A percentile compares a stretch with the other conserved stretches of the same genome.
These are phyloP conservation scores for Rhizopus microsporus DNA, from an alignment of 371 early-diverging fungal genomes.

Conservation along the genomic window DNA sequence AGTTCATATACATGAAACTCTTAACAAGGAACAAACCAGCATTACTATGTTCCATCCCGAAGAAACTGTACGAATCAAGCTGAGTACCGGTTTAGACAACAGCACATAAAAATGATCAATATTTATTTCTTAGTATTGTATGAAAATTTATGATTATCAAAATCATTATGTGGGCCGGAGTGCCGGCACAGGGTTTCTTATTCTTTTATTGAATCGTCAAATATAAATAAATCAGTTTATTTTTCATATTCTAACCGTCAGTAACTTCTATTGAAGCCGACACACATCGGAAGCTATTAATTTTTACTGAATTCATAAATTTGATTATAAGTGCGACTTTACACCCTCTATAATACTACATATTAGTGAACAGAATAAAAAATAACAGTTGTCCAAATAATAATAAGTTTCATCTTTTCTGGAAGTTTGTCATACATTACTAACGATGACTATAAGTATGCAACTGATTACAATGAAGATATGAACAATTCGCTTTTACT, in stretches of 20 bases:
- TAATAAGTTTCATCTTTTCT: no score
- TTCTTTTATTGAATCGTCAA: constrained; percentile 11
- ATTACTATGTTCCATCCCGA: constrained; percentile 14
- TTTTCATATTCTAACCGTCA: constrained; percentile 11
- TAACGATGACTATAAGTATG: no score
- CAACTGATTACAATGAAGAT: no score
- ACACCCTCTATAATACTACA: no score
- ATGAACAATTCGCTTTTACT: no score
- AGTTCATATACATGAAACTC: constrained; percentile 21
- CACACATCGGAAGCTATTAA: constrained; percentile 8
- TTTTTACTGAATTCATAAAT: no score
- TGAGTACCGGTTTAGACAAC: constrained; percentile 22
- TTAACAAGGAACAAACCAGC: constrained; percentile 23
- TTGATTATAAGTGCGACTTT: no score
- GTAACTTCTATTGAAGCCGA: constrained; percentile 16
- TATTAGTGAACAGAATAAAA: no score
- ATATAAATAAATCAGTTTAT: constrained; percentile 9
- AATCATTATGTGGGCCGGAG: constrained; percentile 18
- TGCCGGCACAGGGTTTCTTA: constrained; percentile 15
- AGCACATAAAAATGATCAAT: constrained; percentile 20
- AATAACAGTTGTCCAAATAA: no score
- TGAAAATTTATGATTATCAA: constrained; percentile 15
- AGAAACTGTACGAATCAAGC: constrained; percentile 23
- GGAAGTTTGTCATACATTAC: no score
- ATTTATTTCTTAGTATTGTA: constrained; percentile 22